A percentile compares a stretch with the other conserved stretches of the same genome.
phyloP scores from a whole-genome alignment of 2,329 filamentous ascomycete genomes.

The Periconia sp. region DNA sequence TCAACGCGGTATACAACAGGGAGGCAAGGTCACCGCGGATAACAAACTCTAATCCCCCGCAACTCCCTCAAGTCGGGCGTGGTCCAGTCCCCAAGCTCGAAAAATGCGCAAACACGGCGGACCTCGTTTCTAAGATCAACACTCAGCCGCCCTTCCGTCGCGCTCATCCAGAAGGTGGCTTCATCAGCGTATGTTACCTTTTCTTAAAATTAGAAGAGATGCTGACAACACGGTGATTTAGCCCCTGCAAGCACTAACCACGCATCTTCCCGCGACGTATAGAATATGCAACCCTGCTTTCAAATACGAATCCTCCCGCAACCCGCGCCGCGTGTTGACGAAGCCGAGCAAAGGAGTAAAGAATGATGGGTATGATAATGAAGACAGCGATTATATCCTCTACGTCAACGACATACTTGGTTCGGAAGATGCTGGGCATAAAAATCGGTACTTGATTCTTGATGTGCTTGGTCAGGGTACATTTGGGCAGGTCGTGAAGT shows the following conservation, averaged over 20 bases:
- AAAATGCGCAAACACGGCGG: constrained; percentile 73
- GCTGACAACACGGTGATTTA: constrained; percentile 49
- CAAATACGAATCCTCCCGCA: constrained; percentile 98
- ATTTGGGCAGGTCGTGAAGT: constrained; percentile 98
- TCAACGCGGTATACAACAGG: constrained; percentile 70
- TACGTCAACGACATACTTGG: constrained; percentile 99
- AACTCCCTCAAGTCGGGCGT: constrained; percentile 53
- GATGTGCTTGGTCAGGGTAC: constrained; percentile 97
- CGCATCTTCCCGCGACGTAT: constrained; percentile 92
- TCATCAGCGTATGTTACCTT: constrained; percentile 79
- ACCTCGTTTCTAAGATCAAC: constrained; percentile 84
- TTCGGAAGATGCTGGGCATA: constrained; percentile 97
- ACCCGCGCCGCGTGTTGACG: constrained; percentile 91
- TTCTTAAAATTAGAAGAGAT: not conserved
- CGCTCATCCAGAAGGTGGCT: constrained; percentile 95
- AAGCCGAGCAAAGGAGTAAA: constrained; percentile 98
- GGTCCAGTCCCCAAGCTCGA: constrained; percentile 87
- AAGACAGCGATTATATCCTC: constrained; percentile 98
- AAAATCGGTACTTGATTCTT: constrained; percentile 97
- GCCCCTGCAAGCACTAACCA: constrained; percentile 94
- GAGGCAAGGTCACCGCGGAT: constrained; percentile 58
- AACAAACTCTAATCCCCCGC: constrained; percentile 54
- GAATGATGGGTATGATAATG: constrained; percentile 98
- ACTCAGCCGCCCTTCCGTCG: constrained; percentile 87
- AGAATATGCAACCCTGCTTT: constrained; percentile 97